phyloP scores from a whole-genome alignment of 2,329 filamentous ascomycete species.

The Hypoxylon sp. region DNA sequence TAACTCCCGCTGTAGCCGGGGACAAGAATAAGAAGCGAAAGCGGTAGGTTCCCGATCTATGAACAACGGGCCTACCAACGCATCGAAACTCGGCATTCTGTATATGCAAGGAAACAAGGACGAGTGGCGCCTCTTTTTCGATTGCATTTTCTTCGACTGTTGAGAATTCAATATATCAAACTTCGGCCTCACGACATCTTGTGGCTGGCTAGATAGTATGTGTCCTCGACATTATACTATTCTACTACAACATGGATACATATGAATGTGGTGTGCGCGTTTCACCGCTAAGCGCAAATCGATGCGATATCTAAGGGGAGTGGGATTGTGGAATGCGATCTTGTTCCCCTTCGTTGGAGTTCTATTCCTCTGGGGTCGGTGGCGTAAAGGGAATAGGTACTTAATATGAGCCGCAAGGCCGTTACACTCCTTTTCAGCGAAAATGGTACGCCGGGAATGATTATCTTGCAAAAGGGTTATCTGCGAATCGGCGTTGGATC shows the following conservation, averaged over 20 bases:
- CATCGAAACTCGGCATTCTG: constrained; percentile 19
- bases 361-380: constrained; percentile 45
- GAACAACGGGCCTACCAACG: constrained; percentile 16
- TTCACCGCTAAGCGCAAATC: constrained; percentile 28
- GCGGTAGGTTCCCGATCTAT: constrained; percentile 58
- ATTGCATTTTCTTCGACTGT: constrained; percentile 22
- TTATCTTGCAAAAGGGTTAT: constrained; percentile 43
- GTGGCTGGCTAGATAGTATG: constrained; percentile 19
- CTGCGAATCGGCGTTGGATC: constrained; percentile 52
- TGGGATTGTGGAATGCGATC: constrained; percentile 30
- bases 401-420: constrained; percentile 50
- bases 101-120: constrained; percentile 20
- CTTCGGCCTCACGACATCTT: constrained; percentile 8
- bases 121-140: constrained; percentile 14
- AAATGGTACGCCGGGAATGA: constrained; percentile 45
- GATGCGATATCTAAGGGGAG: constrained; percentile 32
- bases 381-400: constrained; percentile 48
- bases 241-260: constrained; percentile 22
- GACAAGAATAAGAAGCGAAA: constrained; percentile 76
- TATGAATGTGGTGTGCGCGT: constrained; percentile 26
- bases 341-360: constrained; percentile 46
- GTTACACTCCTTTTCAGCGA: constrained; percentile 51
- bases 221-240: constrained; percentile 21
- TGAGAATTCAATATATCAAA: constrained; percentile 20
- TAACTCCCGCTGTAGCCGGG: constrained; percentile 59